Evolutionary conservation across 2,329 filamentous ascomycete genomes (phyloP), one percentile per base, ranked within the genome.

Genomic region (Curvularia sp.): DNA sequence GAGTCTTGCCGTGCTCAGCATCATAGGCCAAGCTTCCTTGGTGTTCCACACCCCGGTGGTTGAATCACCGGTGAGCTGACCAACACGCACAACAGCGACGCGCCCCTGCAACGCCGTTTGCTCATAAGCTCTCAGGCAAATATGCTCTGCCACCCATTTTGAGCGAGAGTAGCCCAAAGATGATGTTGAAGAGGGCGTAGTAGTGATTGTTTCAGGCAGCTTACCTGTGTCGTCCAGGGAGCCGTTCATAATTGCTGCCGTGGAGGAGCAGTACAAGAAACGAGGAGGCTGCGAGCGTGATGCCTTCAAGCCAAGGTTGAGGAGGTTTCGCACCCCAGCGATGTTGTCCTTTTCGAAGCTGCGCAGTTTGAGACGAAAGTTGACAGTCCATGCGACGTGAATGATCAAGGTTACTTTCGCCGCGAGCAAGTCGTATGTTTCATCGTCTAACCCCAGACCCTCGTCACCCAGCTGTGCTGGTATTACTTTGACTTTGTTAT

Each of bases 321-420:
- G 70, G 0, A 87, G 73, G 60, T 86, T 81, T 9, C 73, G 74
- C 10, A 85, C 73, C 2, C 81, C 82, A 4, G 77, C 74, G 31
- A 88, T 82, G 62, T 83, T 82, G 60, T 85, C 81, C 39, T 79
- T 78, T 48, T 81, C 80, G 64, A 89, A 89, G 58, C 82, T 85
- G 39, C 74, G 75, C 1, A 89, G 77, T 4, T 82, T 80, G 53
- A 86, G 77, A 26, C 82, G 83, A 76, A 89, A 89, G 72, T 89
- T 89, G 18, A 89, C 87, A 1, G 83, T 80, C 87, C 87, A 89
- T 20, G 86, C 86, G 7, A 86, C 80, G 69, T 89, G 87, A 54
- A 90, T 82, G 18, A 91, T 78, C 2, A 81, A 71, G 1, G 83
- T 84, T 1, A 80, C 74, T 55, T 82, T 75, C 3, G 63, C 61